These are phyloP conservation scores for Fraxinus quadrangulata DNA, from an alignment of 257 asterid genomes.

Conservation along the genomic window DNA sequence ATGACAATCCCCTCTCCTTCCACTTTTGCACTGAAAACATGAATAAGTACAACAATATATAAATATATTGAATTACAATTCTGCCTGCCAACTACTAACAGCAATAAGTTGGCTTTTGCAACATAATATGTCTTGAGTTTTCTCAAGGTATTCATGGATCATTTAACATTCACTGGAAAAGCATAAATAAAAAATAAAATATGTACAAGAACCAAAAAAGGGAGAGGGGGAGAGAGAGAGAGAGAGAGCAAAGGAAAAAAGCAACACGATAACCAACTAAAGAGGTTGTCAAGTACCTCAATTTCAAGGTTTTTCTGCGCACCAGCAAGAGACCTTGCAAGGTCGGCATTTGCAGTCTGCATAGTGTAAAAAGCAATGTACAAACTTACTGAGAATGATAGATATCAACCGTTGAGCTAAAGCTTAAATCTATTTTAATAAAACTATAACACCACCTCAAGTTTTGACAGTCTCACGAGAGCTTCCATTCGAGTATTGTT, in stretches of 20 bases:
- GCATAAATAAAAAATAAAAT: neutral
- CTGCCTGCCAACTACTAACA: neutral
- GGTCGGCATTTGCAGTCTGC: conserved; percentile 89
- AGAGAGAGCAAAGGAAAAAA: conserved; percentile 2
- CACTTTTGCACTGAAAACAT: neutral
- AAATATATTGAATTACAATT: neutral
- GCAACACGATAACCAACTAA: conserved; percentile 11
- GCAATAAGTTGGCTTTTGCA: conserved; percentile 11
- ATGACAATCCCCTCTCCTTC: neutral
- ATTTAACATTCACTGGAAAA: conserved; percentile 11
- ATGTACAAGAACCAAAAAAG: conserved; percentile 9
- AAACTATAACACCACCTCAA: conserved; percentile 58
- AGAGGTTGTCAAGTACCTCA: conserved; percentile 60
- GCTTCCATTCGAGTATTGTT: conserved; percentile 93
- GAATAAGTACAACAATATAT: neutral
- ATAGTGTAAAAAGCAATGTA: conserved; percentile 24
- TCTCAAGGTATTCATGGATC: conserved; percentile 25
- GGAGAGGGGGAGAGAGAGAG: neutral
- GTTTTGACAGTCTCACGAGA: conserved; percentile 68
- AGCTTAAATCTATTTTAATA: conserved; percentile 17
- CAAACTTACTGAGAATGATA: conserved; percentile 12
- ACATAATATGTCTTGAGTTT: conserved; percentile 16
- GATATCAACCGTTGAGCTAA: conserved; percentile 13
- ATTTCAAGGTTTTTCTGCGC: conserved; percentile 75
- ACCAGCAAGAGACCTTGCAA: conserved; percentile 79